Base-by-base conservation (phyloP, 2,329 filamentous ascomycete species). In the Colletotrichum endophyticum region DNA sequence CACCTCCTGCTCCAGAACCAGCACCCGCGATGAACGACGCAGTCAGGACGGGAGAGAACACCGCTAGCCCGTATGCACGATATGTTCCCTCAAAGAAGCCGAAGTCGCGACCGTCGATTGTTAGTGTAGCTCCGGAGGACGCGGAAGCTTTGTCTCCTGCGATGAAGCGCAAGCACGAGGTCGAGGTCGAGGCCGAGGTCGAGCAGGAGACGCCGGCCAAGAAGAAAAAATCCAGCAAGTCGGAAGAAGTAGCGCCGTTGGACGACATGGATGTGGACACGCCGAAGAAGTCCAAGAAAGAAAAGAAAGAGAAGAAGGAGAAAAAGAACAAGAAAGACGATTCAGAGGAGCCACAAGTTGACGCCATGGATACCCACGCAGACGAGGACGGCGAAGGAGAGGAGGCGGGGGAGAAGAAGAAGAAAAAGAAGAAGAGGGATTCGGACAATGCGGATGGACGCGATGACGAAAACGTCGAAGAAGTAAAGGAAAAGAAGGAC, bases 91-190 rank as follows among this genome's bases (percentile, higher is more conserved):
- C 76, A 16, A 71, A 71, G 49, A 78, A 77, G 39, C 28, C 66
- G 1, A 81, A 72, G 13, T 75, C 79, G 63, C 82, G 5, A 27
- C 32, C 66, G 8, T 70, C 74, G 13, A 34, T 72, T 15, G 22
- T 39, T 4, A 71, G n/a, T 56, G 44, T 49, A 4, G 13, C n/a
- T 8, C 36, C 27, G 16, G 22, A 59, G 36, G 62, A 70, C 11
- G 25, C 62, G 30, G 19, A 63, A n/a, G 62, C 13, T 2, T 53
- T 67, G 15, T 73, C 76, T n/a, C 73, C 73, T 12, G 62, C 70
- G 5, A 78, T 49, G 22, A 87, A 86, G 76, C 80, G 85, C 67
- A 87, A 86, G 78, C 82, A 87, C 72, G 82, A 85, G 36, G 76
- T 80, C 73, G 82, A 73, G 39, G 79, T 83, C 63, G 81, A 82